phyloP scores from a whole-genome alignment of 2,329 filamentous ascomycete species.

The Pseudogymnoascus sp. region DNA sequence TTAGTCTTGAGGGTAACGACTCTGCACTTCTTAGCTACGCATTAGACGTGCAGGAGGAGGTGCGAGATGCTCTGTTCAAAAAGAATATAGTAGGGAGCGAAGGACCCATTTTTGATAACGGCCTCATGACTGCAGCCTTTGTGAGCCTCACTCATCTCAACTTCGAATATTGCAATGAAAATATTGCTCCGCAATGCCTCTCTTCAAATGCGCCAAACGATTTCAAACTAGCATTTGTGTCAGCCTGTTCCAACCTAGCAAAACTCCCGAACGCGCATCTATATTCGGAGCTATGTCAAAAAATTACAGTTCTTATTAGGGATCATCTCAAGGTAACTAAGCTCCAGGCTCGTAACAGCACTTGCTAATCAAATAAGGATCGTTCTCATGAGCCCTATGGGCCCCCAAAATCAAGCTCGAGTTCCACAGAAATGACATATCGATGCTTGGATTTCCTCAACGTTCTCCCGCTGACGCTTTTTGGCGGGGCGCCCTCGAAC shows the following conservation, averaged over 20 bases:
- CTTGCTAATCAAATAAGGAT: constrained; percentile 1
- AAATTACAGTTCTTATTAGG: constrained; percentile 48
- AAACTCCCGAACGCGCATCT: constrained; percentile 39
- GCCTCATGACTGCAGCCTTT: constrained; percentile 58
- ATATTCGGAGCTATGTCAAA: constrained; percentile 47
- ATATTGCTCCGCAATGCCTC: constrained; percentile 48
- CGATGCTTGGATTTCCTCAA: constrained; percentile 50
- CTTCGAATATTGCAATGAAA: constrained; percentile 49
- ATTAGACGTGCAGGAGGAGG: constrained; percentile 61
- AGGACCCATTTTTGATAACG: constrained; percentile 47
- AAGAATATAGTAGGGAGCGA: constrained; percentile 40
- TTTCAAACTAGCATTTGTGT: constrained; percentile 55
- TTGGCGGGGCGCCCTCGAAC: constrained; percentile 33
- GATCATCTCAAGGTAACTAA: constrained; percentile 44
- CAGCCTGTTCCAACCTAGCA: constrained; percentile 55
- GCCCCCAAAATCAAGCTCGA: constrained; percentile 34
- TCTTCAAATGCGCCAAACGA: constrained; percentile 45
- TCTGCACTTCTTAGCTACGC: constrained; percentile 52
- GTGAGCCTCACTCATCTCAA: constrained; percentile 56
- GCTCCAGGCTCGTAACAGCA: background rate
- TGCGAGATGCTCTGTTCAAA: constrained; percentile 56
- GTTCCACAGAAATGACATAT: constrained; percentile 37
- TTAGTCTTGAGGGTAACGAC: constrained; percentile 50
- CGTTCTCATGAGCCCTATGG: constrained; percentile 31
- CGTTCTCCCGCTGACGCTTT: constrained; percentile 42